Base-by-base conservation (phyloP, 2,329 filamentous ascomycete genomes). In the Lasiodiplodia sp. region DNA sequence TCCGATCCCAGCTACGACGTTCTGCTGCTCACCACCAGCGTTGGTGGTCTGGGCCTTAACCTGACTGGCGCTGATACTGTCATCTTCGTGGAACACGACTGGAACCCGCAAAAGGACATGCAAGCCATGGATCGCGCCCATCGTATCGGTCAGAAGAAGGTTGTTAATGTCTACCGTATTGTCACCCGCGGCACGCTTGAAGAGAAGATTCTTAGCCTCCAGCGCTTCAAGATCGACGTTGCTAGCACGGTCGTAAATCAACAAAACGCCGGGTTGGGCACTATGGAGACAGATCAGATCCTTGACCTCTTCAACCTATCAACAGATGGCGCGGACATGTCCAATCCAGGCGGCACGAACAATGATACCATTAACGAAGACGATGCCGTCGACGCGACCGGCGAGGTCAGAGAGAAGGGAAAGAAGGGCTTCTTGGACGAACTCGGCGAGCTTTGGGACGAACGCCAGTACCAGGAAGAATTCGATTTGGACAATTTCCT, bases 141-240 rank as follows among this genome's bases (percentile, higher is more conserved):
- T 85, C 91, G 96, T 74, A 98, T 99, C 75, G 96, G 96, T 2
- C 96, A 99, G 84, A 99, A 99, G 89, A 99, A 98, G 87, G 96
- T 98, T 47, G 96, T 99, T 73, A 99, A 99, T 77, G 96, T 99
- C 18, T 99, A 99, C 81, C 93, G 96, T 28, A 87, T 99, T 72
- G 96, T 99, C 75, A 99, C 96, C 6, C 88, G 96, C 73, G 96
- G 96, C 71, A 99, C 96, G 2, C 83, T 99, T 60, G 96, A 99
- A 81, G 96, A 99, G 85, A 99, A 99, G 88, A 99, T 99, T 77
- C 84, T 99, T 76, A 97, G 92, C 77, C 90, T 99, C 68, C 96
- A 99, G 88, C 91, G 96, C 64, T 99, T 99, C 90, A 99, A 99
- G 86, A 97, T 99, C 76, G 96, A 99, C 79, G 94, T 99, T 23